Percentiles rank a stretch among this genome's conserved stretches.
These are phyloP conservation scores for Cladophialophora exuberans DNA, from an alignment of 2,329 filamentous ascomycete species.

Conservation along the genomic window DNA sequence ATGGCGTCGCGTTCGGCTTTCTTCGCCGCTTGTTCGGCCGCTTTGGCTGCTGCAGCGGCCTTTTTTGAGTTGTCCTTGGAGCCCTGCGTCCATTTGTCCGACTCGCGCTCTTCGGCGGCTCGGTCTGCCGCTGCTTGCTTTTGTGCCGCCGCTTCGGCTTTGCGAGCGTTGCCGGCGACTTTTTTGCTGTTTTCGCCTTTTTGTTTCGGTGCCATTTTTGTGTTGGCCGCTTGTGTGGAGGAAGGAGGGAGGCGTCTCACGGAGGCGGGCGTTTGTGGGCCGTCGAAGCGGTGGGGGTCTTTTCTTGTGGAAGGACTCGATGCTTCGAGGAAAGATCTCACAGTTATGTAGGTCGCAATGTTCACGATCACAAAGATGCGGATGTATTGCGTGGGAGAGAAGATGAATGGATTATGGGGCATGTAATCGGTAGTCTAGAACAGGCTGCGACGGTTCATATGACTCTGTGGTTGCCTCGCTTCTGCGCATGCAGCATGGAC, in stretches of 20 bases:
- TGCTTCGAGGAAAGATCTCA: conserved; percentile 19
- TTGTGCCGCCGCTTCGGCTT: conserved; percentile 81
- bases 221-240: neutral
- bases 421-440: conserved; percentile 8
- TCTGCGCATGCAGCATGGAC: neutral
- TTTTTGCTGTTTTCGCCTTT: conserved; percentile 82
- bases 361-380: conserved; percentile 38
- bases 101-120: conserved; percentile 61
- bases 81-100: conserved; percentile 78
- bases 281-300: neutral
- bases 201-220: conserved; percentile 73
- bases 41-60: conserved; percentile 85
- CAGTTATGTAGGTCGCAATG: conserved; percentile 29
- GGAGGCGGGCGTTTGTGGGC: neutral
- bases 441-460: neutral
- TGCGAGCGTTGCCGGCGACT: conserved; percentile 79
- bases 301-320: too few relatives aligned
- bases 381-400: conserved; percentile 37
- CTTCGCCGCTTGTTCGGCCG: conserved; percentile 78
- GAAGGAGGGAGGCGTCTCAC: neutral
- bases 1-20: conserved; percentile 90
- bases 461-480: neutral
- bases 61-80: conserved; percentile 85
- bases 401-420: conserved; percentile 25
- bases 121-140: conserved; percentile 76